Base-by-base conservation (phyloP, 208 protist species). In the Leishmania tropica region DNA sequence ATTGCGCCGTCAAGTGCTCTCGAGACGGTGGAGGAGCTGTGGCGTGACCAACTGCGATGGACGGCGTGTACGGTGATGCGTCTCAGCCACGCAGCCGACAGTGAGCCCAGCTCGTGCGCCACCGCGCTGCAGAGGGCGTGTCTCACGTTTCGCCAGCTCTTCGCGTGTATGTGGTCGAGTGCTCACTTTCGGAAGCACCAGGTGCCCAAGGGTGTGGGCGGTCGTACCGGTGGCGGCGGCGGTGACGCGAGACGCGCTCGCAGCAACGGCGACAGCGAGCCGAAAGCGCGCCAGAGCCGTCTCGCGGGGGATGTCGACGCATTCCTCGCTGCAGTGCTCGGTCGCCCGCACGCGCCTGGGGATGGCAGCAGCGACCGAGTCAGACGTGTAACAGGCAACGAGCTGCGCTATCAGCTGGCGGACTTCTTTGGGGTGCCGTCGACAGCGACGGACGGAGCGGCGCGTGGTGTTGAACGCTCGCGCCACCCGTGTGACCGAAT, bases 161-260 rank as follows among this genome's bases (percentile, higher is more conserved):
- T 87, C 60, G 62, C 72, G 24, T 60, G 60, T 11, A 42, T 81
- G 37, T 72, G 76, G 67, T 24, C 31, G 1, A 84, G 75, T 28
- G 82, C 65, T 28, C 77, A 70, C 72, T 58, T 68, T 73, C 81
- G 72, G 60, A 77, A 79, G 62, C 82, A 79, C 37, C 76, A 78
- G 28, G 60, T 56, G 77, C 76, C 82, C 28, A 77, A 78, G 48
- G 53, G 70, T 21, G 62, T 60, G 0, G 37, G 42, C 1, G 11
- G 56, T 64, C 3, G 70, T n/a, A 72, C 4, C 47, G 10, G 40
- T 60, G 17, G 65, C 65, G 1, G 71, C 47, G 42, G 68, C 35
- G 4, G 45, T 53, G 47, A 77, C 70, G 31, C 60, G 51, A 45
- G 53, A 24, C 48, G 51, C 53, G 58, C 37, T 24, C 37, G 71